Evolutionary conservation across 306 rosid species (phyloP).

Genomic region (Calophaca sinica): DNA sequence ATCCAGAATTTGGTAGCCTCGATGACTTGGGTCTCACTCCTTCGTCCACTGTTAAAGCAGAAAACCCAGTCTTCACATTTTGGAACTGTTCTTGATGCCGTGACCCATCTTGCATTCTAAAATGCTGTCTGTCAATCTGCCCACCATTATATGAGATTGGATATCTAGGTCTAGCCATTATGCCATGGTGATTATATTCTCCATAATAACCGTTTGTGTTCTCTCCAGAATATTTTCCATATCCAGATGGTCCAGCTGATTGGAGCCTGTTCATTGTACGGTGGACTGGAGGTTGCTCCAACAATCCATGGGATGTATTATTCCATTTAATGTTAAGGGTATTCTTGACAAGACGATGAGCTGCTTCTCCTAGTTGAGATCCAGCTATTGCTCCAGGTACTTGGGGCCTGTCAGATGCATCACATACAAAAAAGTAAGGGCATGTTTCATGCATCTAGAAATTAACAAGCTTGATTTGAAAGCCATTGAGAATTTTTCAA

Average conservation of each 20-base stretch:
- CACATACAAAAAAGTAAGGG: slow-evolving; percentile 35
- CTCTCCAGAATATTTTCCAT: slow-evolving; percentile 66
- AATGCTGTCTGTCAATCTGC: slow-evolving; percentile 65
- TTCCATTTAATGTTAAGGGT: slow-evolving; percentile 60
- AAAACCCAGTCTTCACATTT: slow-evolving; percentile 59
- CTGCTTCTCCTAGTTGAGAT: slow-evolving; percentile 88
- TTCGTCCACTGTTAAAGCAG: slow-evolving; percentile 57
- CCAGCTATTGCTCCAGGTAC: slow-evolving; percentile 88
- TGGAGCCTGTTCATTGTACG: slow-evolving; percentile 58
- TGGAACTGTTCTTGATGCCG: slow-evolving; percentile 58
- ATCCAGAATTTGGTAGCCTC: slow-evolving; percentile 54
- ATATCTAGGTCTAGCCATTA: slow-evolving; percentile 55
- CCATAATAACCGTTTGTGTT: slow-evolving; percentile 57
- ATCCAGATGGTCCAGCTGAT: slow-evolving; percentile 73
- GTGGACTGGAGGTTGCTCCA: slow-evolving; percentile 66
- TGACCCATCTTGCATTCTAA: slow-evolving; percentile 58
- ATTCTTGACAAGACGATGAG: slow-evolving; percentile 93
- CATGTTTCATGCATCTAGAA: slow-evolving; percentile 27
- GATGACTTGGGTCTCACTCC: slow-evolving; percentile 54
- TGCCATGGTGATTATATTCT: slow-evolving; percentile 62
- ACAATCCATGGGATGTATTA: slow-evolving; percentile 57
- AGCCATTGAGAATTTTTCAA: slow-evolving; percentile 29
- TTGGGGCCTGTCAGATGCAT: slow-evolving; percentile 66
- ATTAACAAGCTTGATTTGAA: slow-evolving; percentile 22
- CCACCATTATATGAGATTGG: slow-evolving; percentile 53